These are phyloP conservation scores for Hypoxylon crocopeplum DNA, from an alignment of 495 filamentous ascomycete species.

Conservation along the genomic window DNA sequence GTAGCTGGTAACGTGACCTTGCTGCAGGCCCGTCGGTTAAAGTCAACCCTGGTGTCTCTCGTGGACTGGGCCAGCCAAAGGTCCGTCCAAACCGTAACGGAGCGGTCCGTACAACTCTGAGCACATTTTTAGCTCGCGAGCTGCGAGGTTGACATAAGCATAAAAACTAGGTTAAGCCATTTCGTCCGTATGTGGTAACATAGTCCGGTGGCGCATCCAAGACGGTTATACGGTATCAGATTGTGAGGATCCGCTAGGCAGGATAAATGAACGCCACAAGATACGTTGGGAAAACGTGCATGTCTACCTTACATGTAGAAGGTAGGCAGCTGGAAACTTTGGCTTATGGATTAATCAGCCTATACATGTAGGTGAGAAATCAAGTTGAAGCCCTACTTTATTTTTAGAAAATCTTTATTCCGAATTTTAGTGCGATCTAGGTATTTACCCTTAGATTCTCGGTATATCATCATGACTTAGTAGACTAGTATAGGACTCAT, in stretches of 20 bases:
- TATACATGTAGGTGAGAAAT: slow-evolving; percentile 4
- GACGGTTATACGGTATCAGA: slow-evolving; percentile 11
- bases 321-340: not conserved
- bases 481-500: not conserved
- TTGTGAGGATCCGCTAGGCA: not conserved
- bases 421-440: not conserved
- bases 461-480: slow-evolving; percentile 6
- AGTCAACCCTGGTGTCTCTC: slow-evolving; percentile 23
- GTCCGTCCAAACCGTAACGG: slow-evolving; percentile 16
- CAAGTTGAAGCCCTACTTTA: not conserved
- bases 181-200: slow-evolving; percentile 22
- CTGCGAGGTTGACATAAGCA: slow-evolving; percentile 26
- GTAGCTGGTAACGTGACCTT: slow-evolving; percentile 34
- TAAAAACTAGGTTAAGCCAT: slow-evolving; percentile 6
- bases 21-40: slow-evolving; percentile 34
- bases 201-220: slow-evolving; percentile 11
- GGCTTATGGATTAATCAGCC: slow-evolving; percentile 8
- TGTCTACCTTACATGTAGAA: too few species aligned
- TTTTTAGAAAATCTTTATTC: slow-evolving; percentile 13
- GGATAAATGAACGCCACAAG: slow-evolving; percentile 12
- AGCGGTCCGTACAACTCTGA: slow-evolving; percentile 13
- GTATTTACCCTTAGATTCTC: slow-evolving; percentile 1
- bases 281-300: slow-evolving; percentile 1
- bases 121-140: not conserved
- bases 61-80: slow-evolving; percentile 18